phyloP scores from a whole-genome alignment of 805 yeast species.

The Candida incommunis region DNA sequence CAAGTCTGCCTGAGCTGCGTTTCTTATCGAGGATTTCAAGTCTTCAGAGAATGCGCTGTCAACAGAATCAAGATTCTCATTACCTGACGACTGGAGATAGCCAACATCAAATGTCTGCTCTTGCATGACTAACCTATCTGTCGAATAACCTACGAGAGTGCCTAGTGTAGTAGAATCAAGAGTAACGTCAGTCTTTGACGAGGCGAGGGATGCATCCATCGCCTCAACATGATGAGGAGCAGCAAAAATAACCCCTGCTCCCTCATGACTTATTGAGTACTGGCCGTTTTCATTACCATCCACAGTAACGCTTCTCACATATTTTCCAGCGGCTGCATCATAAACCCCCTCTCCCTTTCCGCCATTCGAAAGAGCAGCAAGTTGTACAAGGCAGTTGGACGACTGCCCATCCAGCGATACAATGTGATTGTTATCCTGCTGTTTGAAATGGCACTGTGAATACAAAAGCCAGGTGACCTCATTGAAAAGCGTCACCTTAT shows the following conservation, averaged over 20 bases:
- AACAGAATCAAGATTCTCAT: conserved; percentile 19
- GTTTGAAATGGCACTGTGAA: conserved; percentile 24
- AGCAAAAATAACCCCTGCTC: conserved; percentile 14
- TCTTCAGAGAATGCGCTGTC: conserved; percentile 23
- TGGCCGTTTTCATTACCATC: conserved; percentile 9
- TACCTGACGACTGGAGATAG: conserved; percentile 47
- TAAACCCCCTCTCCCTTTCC: conserved; percentile 22
- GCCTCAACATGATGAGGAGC: conserved; percentile 13
- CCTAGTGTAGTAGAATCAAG: neutral
- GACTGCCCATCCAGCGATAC: conserved; percentile 30
- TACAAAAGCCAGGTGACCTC: conserved; percentile 56
- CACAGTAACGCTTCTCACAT: conserved; percentile 36
- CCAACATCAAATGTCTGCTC: conserved; percentile 21
- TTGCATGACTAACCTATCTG: conserved; percentile 28
- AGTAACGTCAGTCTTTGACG: conserved; percentile 26
- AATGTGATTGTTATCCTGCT: conserved; percentile 26
- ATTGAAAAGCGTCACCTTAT: conserved; percentile 38
- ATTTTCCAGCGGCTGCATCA: conserved; percentile 52
- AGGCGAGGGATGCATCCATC: conserved; percentile 28
- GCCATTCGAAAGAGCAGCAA: conserved; percentile 33
- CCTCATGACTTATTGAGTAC: conserved; percentile 5
- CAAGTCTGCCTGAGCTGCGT: conserved; percentile 32
- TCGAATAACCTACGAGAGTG: neutral
- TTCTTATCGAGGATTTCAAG: conserved; percentile 16
- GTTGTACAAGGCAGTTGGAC: conserved; percentile 39